Conservation (phyloP, 148 eudicot genomes). For the Rhododendron mucronatum region DNA sequence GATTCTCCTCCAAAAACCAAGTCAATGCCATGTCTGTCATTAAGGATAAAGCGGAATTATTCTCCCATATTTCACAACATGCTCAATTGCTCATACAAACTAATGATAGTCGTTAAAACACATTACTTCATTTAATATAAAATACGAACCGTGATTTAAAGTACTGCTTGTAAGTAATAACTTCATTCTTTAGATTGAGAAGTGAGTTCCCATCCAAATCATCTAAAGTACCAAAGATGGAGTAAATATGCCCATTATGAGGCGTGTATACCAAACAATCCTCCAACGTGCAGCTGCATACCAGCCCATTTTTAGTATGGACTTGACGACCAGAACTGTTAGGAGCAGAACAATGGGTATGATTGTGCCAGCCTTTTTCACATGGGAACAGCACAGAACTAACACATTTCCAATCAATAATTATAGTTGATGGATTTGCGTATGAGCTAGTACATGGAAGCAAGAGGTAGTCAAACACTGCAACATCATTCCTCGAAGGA, state of each 20-base stretch:
- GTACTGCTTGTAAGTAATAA: conserved; percentile 53
- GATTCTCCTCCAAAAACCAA: conserved; percentile 41
- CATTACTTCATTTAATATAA: background rate
- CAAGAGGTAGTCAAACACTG: conserved; percentile 56
- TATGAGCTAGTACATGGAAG: conserved; percentile 44
- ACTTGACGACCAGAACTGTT: conserved; percentile 14
- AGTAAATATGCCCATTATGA: conserved; percentile 59
- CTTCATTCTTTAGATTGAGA: conserved; percentile 29
- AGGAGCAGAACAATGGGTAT: conserved; percentile 6
- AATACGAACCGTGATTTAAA: conserved; percentile 44
- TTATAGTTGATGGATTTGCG: conserved; percentile 15
- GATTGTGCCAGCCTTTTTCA: background rate
- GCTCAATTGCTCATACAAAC: background rate
- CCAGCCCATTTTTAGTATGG: conserved; percentile 38
- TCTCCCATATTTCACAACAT: background rate
- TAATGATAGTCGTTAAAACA: background rate
- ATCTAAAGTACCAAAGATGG: conserved; percentile 37
- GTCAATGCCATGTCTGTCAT: conserved; percentile 59
- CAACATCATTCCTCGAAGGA: conserved; percentile 7
- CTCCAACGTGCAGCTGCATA: conserved; percentile 46
- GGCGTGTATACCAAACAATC: conserved; percentile 73
- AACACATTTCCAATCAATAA: conserved; percentile 64
- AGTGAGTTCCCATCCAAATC: conserved; percentile 47
- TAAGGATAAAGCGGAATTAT: background rate
- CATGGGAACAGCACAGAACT: conserved; percentile 33